These are phyloP conservation scores for Trichophyton schoenleinii DNA, from an alignment of 2,329 filamentous ascomycete genomes.

Conservation along the genomic window DNA sequence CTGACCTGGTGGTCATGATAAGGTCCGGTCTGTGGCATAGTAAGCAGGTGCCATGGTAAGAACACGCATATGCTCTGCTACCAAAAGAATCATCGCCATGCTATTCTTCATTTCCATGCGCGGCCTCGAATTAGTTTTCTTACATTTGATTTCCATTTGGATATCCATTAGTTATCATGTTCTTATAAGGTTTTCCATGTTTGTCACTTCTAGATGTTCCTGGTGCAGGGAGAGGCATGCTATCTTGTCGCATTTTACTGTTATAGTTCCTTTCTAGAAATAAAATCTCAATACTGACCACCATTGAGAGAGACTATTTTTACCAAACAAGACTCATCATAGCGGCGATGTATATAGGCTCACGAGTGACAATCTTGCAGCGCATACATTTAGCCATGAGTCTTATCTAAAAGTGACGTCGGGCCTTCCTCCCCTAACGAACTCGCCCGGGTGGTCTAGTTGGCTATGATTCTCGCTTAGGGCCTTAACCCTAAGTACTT, in stretches of 20 bases:
- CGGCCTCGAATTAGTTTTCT: background rate
- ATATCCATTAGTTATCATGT: background rate
- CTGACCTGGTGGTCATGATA: no score
- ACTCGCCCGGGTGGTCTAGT: conserved; percentile 5
- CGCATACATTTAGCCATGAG: no score
- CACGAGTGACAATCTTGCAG: no score
- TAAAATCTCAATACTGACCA: background rate
- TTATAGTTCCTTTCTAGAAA: background rate
- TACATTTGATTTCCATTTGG: background rate
- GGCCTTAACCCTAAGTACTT: conserved; percentile 5
- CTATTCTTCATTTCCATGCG: background rate
- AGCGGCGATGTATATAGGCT: no score
- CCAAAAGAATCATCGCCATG: background rate
- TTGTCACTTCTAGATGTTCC: background rate
- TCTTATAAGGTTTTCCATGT: background rate
- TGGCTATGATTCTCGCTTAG: conserved; percentile 7
- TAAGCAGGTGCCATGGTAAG: no score
- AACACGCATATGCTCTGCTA: background rate
- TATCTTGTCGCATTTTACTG: background rate
- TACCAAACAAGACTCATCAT: background rate
- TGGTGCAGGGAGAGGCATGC: background rate
- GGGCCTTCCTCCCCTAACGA: background rate
- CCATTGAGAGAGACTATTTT: background rate
- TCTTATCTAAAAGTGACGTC: background rate
- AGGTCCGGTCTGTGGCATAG: no score